phyloP scores from a whole-genome alignment of 257 asterid genomes.

The Paraleonurus japonicus region DNA sequence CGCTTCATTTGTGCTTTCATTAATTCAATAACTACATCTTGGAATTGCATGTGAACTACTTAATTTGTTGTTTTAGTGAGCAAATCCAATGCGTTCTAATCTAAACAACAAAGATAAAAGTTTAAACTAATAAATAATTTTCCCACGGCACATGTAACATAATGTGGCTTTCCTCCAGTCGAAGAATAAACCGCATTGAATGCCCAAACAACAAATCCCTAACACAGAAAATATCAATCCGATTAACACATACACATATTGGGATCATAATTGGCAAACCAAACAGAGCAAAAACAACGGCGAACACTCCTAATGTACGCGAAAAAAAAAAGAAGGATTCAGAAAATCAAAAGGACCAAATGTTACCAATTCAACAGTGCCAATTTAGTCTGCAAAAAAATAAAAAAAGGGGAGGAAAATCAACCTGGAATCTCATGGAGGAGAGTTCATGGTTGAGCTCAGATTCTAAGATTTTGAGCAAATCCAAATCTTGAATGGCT shows the following conservation, averaged over 20 bases:
- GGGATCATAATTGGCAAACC: neutral
- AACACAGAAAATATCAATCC: neutral
- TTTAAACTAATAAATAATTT: neutral
- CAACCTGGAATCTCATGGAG: slow-evolving; percentile 59
- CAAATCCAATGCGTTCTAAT: too few relatives aligned
- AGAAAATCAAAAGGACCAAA: neutral
- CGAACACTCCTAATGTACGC: slow-evolving; percentile 8
- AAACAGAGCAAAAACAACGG: neutral
- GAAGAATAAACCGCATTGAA: neutral
- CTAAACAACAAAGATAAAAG: neutral
- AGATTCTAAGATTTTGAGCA: slow-evolving; percentile 63
- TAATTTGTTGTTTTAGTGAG: neutral
- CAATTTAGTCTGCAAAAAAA: neutral
- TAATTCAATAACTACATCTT: neutral
- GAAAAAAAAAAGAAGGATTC: neutral
- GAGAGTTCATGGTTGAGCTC: slow-evolving; percentile 73
- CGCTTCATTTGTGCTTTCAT: neutral
- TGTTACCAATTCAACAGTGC: neutral
- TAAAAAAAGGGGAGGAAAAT: neutral
- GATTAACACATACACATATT: neutral
- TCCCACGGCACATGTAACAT: too few relatives aligned
- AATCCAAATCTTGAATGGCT: slow-evolving; percentile 52
- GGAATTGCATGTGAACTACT: neutral
- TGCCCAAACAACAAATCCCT: neutral
- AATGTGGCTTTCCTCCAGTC: too few relatives aligned